Evolutionary conservation across 2,329 filamentous ascomycete species (phyloP).

Genomic region (Fusarium phyllophilum): DNA sequence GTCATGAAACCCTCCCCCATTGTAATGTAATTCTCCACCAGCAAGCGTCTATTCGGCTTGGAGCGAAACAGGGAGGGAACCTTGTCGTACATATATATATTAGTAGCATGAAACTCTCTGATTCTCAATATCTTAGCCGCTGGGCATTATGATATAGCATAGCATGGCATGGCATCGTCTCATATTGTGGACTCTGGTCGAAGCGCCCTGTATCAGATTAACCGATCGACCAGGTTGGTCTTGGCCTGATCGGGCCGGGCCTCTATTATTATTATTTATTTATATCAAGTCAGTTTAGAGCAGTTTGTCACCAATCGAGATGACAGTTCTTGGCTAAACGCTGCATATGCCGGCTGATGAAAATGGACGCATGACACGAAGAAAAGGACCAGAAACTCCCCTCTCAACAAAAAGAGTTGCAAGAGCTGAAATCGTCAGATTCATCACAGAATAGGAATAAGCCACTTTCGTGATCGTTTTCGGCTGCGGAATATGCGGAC

Average conservation of each 20-base stretch:
- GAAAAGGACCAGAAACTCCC: background rate
- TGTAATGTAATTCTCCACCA: slow-evolving; percentile 6
- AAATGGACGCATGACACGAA: slow-evolving; percentile 1
- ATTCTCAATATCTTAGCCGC: slow-evolving; percentile 19
- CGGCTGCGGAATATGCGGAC: slow-evolving; percentile 7
- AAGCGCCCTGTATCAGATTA: slow-evolving; percentile 33
- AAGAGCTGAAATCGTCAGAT: slow-evolving; percentile 3
- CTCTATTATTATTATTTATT: background rate
- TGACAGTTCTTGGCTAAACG: slow-evolving; percentile 6
- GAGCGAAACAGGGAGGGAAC: background rate
- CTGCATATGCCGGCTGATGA: background rate
- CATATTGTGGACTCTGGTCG: slow-evolving; percentile 7
- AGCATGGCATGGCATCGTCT: slow-evolving; percentile 6
- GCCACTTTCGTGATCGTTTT: slow-evolving; percentile 10
- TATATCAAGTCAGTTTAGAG: background rate
- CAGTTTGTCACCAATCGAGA: slow-evolving; percentile 1
- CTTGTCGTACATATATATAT: background rate
- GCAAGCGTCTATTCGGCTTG: background rate
- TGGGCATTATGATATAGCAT: background rate
- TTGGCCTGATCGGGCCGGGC: slow-evolving; percentile 12
- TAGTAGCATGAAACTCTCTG: background rate
- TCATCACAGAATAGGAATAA: background rate
- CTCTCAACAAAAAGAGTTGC: background rate
- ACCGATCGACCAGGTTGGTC: slow-evolving; percentile 15
- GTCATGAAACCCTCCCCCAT: background rate